phyloP scores from a whole-genome alignment of 805 yeast genomes.

The Nakazawaea ernobii region DNA sequence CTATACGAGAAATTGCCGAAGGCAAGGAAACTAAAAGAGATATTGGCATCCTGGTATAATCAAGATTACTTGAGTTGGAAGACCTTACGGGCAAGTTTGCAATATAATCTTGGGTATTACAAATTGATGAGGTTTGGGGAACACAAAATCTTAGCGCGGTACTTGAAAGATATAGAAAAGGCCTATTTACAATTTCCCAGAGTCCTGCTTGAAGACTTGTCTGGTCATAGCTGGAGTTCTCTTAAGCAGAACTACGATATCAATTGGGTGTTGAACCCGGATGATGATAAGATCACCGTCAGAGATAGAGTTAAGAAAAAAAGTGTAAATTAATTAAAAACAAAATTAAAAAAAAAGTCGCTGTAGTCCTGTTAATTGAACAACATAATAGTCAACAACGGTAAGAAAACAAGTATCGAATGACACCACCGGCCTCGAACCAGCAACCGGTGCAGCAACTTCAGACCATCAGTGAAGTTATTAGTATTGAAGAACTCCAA shows the following conservation, averaged over 20 bases:
- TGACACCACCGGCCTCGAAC: neutral
- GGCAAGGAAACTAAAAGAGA: conserved; percentile 14
- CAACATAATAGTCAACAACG: neutral
- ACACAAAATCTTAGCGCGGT: conserved; percentile 23
- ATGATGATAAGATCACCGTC: conserved; percentile 22
- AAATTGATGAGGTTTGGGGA: conserved; percentile 40
- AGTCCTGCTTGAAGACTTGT: conserved; percentile 21
- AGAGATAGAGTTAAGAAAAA: conserved; percentile 16
- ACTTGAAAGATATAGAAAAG: conserved; percentile 26
- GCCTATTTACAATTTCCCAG: conserved; percentile 34
- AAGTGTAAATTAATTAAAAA: neutral
- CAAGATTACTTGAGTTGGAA: conserved; percentile 28
- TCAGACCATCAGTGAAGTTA: conserved; percentile 13
- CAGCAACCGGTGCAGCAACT: conserved; percentile 3
- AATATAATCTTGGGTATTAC: conserved; percentile 10
- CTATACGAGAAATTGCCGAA: conserved; percentile 23
- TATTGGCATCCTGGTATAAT: conserved; percentile 24
- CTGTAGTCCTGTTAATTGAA: neutral
- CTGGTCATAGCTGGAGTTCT: conserved; percentile 25
- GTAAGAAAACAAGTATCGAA: neutral
- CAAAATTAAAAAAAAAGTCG: neutral
- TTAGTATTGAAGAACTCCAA: conserved; percentile 34
- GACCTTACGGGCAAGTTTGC: conserved; percentile 16
- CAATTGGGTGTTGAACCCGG: conserved; percentile 27
- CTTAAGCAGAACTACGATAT: conserved; percentile 20